These are phyloP conservation scores for Cryptococcus maquisensis DNA, from an alignment of 1,284 basidiomycete species.

Conservation along the genomic window DNA sequence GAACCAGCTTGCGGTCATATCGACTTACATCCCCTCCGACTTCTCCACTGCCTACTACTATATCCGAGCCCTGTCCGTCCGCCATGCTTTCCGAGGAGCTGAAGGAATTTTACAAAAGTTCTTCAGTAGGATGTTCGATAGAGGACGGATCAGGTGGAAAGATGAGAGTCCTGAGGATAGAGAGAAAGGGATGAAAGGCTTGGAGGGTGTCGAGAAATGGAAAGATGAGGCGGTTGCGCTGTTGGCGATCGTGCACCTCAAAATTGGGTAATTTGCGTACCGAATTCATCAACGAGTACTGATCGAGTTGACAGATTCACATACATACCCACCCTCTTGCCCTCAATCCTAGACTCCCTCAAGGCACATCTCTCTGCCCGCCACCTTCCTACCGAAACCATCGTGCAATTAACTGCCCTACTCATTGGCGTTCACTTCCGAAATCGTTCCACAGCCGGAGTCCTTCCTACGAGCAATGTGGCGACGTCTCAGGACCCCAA, in stretches of 20 bases:
- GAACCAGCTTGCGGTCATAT: constrained; percentile 90
- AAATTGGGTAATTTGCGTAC: constrained; percentile 45
- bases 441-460: constrained; percentile 54
- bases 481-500: constrained; percentile 5
- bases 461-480: not conserved
- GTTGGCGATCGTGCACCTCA: constrained; percentile 47
- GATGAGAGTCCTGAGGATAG: constrained; percentile 37
- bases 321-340: constrained; percentile 21
- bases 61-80: constrained; percentile 84
- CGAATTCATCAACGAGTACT: not conserved
- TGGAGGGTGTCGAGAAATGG: constrained; percentile 57
- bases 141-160: constrained; percentile 34
- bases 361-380: constrained; percentile 60
- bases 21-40: constrained; percentile 75
- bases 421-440: constrained; percentile 77
- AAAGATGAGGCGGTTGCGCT: constrained; percentile 68
- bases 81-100: constrained; percentile 79
- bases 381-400: constrained; percentile 67
- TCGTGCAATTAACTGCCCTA: constrained; percentile 69
- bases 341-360: constrained; percentile 15
- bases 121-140: constrained; percentile 61
- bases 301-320: constrained; percentile 36
- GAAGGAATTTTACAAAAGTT: constrained; percentile 75
- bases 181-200: constrained; percentile 21
- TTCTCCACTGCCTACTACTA: constrained; percentile 80